Evolutionary conservation across 2,329 filamentous ascomycete genomes (phyloP).

Genomic region (Aspergillus persii): DNA sequence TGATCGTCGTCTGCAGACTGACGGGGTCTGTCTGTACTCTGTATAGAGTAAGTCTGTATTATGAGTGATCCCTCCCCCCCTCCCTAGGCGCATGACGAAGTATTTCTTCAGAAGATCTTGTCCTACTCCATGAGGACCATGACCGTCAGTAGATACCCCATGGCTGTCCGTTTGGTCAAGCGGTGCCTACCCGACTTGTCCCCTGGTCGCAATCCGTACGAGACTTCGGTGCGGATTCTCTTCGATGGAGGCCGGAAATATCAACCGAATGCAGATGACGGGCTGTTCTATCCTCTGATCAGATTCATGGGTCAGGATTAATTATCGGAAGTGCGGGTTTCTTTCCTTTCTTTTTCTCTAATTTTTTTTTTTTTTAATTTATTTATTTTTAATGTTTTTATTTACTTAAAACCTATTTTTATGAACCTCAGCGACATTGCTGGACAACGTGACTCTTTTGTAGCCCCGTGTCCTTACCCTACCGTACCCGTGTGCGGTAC

Average conservation of each 20-base stretch:
- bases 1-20: background rate
- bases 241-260: background rate
- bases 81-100: background rate
- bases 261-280: conserved; percentile 1
- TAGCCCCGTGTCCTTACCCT: background rate
- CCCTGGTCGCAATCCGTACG: background rate
- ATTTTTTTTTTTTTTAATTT: background rate
- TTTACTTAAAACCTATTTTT: background rate
- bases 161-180: background rate
- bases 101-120: background rate
- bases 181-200: background rate
- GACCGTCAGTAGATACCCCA: background rate
- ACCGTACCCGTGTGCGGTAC: no score
- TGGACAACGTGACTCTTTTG: no score
- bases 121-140: background rate
- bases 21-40: conserved; percentile 12
- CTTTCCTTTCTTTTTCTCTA: background rate
- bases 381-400: background rate
- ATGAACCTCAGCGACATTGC: no score
- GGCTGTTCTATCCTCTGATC: background rate
- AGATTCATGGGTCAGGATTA: background rate
- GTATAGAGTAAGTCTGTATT: conserved; percentile 6
- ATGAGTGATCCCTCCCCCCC: no score
- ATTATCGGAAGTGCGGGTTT: background rate
- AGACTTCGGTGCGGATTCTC: background rate